phyloP scores from a whole-genome alignment of 2,329 filamentous ascomycete genomes.

The Colletotrichum sp. region DNA sequence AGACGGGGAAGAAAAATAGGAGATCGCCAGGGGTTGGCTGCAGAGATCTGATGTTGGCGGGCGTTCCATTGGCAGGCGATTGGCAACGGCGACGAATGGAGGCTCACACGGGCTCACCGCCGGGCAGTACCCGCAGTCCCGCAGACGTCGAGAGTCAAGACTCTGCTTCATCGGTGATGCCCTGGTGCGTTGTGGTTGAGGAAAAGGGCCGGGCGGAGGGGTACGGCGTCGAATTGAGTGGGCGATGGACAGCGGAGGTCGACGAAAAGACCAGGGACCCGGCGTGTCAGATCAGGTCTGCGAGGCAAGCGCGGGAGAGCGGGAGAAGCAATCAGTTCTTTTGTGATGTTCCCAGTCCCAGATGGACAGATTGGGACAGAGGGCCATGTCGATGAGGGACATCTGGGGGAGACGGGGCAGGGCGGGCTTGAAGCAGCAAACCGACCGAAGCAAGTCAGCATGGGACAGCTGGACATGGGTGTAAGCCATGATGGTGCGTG shows the following conservation, averaged over 20 bases:
- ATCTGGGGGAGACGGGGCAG: not conserved
- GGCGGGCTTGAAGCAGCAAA: not conserved
- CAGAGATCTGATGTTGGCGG: conserved; percentile 10
- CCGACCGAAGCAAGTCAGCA: not conserved
- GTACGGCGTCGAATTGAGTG: not conserved
- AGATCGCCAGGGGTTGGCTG: conserved; percentile 8
- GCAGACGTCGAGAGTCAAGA: not conserved
- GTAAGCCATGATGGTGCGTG: not conserved
- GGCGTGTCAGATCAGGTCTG: conserved; percentile 7
- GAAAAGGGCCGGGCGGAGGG: not conserved
- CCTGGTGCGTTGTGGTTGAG: not conserved
- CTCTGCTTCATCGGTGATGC: not conserved
- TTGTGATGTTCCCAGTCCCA: not conserved
- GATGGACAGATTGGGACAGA: not conserved
- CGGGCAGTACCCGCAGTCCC: not conserved
- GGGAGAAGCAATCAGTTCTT: not conserved
- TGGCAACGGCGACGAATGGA: not conserved
- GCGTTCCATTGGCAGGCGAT: not conserved
- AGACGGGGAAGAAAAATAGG: not conserved
- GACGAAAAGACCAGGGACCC: not conserved
- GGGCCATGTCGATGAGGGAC: not conserved
- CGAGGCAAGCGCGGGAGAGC: not conserved
- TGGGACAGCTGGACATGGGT: not conserved
- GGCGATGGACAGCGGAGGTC: not conserved
- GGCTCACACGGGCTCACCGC: not conserved